These are phyloP conservation scores for Pulveroboletus sp. DNA, from an alignment of 768 basidiomycete species.

Conservation along the genomic window DNA sequence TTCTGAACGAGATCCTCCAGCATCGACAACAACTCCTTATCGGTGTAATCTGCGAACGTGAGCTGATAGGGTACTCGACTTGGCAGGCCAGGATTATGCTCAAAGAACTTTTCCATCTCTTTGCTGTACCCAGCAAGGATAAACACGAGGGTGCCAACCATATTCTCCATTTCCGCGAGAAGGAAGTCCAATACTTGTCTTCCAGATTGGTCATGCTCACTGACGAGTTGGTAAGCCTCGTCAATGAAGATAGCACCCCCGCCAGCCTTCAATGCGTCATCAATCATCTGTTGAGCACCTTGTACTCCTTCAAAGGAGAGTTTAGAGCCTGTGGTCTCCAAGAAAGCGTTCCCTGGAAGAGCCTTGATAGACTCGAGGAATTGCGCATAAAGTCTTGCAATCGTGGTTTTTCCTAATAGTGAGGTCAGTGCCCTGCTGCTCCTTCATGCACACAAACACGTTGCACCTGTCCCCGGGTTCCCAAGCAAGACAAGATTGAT, in stretches of 20 bases:
- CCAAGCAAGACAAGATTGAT: constrained; percentile 62
- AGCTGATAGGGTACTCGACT: constrained; percentile 64
- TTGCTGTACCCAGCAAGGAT: constrained; percentile 68
- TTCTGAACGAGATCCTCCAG: constrained; percentile 44
- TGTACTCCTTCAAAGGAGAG: constrained; percentile 55
- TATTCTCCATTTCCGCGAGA: constrained; percentile 73
- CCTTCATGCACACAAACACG: background rate
- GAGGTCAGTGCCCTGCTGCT: background rate
- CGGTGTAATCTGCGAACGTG: constrained; percentile 58
- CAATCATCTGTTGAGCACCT: constrained; percentile 49
- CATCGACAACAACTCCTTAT: constrained; percentile 53
- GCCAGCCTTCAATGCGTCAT: constrained; percentile 45
- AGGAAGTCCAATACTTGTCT: constrained; percentile 63
- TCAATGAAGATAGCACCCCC: constrained; percentile 70
- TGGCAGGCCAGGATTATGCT: constrained; percentile 65
- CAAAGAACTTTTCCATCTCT: constrained; percentile 75
- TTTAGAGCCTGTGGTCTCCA: constrained; percentile 61
- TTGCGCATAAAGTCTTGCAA: constrained; percentile 61
- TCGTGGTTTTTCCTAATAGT: constrained; percentile 59
- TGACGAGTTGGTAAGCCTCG: constrained; percentile 67
- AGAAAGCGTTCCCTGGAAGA: constrained; percentile 49
- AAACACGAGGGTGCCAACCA: constrained; percentile 59
- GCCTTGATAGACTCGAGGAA: constrained; percentile 55
- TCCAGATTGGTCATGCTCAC: constrained; percentile 45
- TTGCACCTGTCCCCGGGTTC: constrained; percentile 69